These are phyloP conservation scores for Metschnikowia lochheadii DNA, from an alignment of 805 yeast species.

Conservation along the genomic window DNA sequence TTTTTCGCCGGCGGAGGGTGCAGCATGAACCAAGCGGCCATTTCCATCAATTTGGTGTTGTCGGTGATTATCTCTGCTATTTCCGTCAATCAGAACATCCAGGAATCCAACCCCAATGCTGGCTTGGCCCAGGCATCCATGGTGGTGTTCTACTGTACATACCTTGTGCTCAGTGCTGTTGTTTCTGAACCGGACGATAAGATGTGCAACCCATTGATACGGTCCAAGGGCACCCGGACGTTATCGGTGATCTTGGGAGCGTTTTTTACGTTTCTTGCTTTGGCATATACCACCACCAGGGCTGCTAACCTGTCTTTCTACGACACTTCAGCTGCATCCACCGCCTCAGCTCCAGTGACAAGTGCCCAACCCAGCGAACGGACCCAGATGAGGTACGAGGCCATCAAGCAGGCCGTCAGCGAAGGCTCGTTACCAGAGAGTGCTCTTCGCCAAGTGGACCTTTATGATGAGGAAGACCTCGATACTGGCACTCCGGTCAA, in stretches of 20 bases:
- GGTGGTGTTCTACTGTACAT: conserved; percentile 92
- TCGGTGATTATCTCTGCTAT: conserved; percentile 60
- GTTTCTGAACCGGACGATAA: conserved; percentile 95
- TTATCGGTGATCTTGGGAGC: conserved; percentile 87
- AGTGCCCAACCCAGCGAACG: conserved; percentile 38
- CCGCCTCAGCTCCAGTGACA: conserved; percentile 41
- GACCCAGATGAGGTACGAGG: conserved; percentile 77
- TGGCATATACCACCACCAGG: conserved; percentile 94
- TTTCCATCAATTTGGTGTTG: conserved; percentile 67
- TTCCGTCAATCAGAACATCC: conserved; percentile 78
- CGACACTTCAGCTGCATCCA: conserved; percentile 24
- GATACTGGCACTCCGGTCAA: conserved; percentile 47
- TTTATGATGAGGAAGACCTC: conserved; percentile 42
- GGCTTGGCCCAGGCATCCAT: conserved; percentile 96
- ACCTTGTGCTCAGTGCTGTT: conserved; percentile 86
- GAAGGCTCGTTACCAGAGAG: conserved; percentile 93
- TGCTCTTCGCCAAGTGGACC: conserved; percentile 74
- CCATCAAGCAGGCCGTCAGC: conserved; percentile 90
- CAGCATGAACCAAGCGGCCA: conserved; percentile 84
- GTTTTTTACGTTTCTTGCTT: conserved; percentile 86
- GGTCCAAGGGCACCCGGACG: conserved; percentile 87
- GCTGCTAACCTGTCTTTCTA: conserved; percentile 73
- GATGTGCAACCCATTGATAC: conserved; percentile 84
- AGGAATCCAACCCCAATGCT: conserved; percentile 89
- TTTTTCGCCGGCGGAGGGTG: conserved; percentile 82